Evolutionary conservation across 2,329 filamentous ascomycete genomes (phyloP).

Genomic region (Chaetothyriales sp.): DNA sequence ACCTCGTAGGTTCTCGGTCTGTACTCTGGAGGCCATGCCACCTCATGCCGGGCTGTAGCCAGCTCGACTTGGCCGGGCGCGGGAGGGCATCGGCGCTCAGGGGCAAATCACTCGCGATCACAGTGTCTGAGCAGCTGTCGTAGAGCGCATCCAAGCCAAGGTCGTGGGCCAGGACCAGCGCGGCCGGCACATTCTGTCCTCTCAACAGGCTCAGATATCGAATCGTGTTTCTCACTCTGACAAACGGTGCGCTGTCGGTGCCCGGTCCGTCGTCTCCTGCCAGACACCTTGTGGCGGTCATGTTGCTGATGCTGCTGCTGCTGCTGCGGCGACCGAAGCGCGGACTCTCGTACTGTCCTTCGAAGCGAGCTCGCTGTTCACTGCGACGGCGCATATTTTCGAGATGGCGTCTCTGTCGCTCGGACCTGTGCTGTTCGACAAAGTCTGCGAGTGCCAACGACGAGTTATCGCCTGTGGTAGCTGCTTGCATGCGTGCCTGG

Average conservation of each 20-base stretch:
- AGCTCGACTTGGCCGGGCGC: constrained; percentile 40
- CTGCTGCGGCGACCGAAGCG: background rate
- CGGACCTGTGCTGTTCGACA: background rate
- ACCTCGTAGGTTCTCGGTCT: constrained; percentile 14
- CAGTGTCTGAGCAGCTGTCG: constrained; percentile 6
- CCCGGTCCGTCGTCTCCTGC: no score
- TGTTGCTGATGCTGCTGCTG: background rate
- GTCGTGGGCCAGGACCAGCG: constrained; percentile 6
- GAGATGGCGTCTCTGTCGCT: constrained; percentile 2
- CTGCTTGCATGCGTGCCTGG: background rate
- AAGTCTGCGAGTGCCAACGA: background rate
- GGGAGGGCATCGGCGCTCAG: constrained; percentile 15
- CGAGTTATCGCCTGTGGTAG: background rate
- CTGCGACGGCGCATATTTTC: constrained; percentile 1
- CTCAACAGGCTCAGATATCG: constrained; percentile 44
- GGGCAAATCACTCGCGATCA: constrained; percentile 11
- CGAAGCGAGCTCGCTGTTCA: background rate
- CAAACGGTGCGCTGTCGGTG: constrained; percentile 1
- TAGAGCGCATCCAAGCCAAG: constrained; percentile 12
- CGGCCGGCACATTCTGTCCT: constrained; percentile 9
- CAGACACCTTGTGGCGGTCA: background rate
- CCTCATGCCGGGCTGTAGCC: constrained; percentile 45
- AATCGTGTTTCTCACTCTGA: constrained; percentile 41
- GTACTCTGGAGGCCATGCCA: constrained; percentile 50
- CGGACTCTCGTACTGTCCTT: background rate